Base-by-base conservation (phyloP, 768 basidiomycete genomes). In the Leccinum variicolor region DNA sequence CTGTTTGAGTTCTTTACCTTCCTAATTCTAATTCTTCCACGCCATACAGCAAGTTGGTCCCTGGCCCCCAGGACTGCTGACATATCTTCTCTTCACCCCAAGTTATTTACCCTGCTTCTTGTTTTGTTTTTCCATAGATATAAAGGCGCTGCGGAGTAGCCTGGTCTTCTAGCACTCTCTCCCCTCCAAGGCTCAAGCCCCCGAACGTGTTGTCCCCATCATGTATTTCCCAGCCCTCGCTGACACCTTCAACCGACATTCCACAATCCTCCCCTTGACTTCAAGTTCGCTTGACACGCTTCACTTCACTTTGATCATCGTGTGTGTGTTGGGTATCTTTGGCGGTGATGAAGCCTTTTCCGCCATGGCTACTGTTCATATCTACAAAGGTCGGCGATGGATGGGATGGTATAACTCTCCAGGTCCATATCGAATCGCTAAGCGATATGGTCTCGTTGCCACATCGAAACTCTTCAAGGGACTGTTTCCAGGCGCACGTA, bases 311-410 rank as follows among this genome's bases (percentile, higher is more conserved):
- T 53, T 72, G 1, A 63, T 71, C 51, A 53, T 61, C 3, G 64
- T 69, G 3, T 69, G 69, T 11, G 59, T 72, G 5, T 63, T 64
- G 0, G 68, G 65, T 33, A 64, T 73, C 28, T 67, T 73, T 33
- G 70, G 72, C 36, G 73, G 73, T 3, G 64, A 71, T 19, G 69
- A 70, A 31, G 73, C 73, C 1, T 55, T 72, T 25, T 65, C 72
- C 10, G 68, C 72, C 11, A 67, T 72, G 65, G 61, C 63, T 15
- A 64, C 66, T 19, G 66, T 66, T 6, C 69, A 67, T 21, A 15
- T 73, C 19, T 69, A 62, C 50, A 52, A 57, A 31, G 63, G 62
- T 3, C 55, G 62, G 25, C 64, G 57, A 31, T 71, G 66, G 66
- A 13, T 33, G 33, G 33, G 33, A 33, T 33, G 33, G 33, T 33